These are phyloP conservation scores for Corynascus novoguineensis DNA, from an alignment of 495 filamentous ascomycete genomes.

Conservation along the genomic window DNA sequence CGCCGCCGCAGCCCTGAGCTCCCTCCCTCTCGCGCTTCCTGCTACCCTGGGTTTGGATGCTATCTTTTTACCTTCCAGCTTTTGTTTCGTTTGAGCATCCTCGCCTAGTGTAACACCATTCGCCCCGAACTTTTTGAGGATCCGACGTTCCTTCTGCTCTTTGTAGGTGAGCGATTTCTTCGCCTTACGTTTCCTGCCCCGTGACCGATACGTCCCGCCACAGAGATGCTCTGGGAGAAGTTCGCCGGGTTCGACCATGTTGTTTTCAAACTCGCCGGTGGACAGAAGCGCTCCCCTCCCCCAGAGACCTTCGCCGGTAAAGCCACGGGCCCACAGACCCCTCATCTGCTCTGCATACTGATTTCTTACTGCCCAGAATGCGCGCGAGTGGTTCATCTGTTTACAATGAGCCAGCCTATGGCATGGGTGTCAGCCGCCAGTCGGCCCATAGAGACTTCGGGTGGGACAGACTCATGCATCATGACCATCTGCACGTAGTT, in stretches of 20 bases:
- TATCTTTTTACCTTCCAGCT: slow-evolving; percentile 58
- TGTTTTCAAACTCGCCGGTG: slow-evolving; percentile 52
- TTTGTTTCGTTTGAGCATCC: slow-evolving; percentile 54
- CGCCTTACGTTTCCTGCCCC: slow-evolving; percentile 46
- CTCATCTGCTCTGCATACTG: slow-evolving; percentile 59
- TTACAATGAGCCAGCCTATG: slow-evolving; percentile 67
- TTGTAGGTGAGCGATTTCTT: slow-evolving; percentile 52
- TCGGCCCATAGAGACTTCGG: background rate
- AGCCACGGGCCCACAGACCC: slow-evolving; percentile 56
- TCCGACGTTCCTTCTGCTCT: slow-evolving; percentile 58
- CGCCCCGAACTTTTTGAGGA: slow-evolving; percentile 68
- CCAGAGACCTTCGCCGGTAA: slow-evolving; percentile 76
- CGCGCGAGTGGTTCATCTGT: slow-evolving; percentile 73
- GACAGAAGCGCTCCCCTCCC: slow-evolving; percentile 56
- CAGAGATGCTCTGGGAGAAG: slow-evolving; percentile 60
- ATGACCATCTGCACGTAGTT: slow-evolving; percentile 78
- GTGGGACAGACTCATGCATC: slow-evolving; percentile 58
- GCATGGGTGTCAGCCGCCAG: slow-evolving; percentile 11
- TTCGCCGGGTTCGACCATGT: slow-evolving; percentile 45
- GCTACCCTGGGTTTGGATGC: slow-evolving; percentile 66
- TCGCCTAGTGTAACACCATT: slow-evolving; percentile 62
- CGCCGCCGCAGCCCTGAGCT: slow-evolving; percentile 70
- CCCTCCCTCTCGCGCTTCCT: slow-evolving; percentile 61
- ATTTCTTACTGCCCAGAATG: slow-evolving; percentile 70
- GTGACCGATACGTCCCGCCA: slow-evolving; percentile 60